Evolutionary conservation across 2,329 filamentous ascomycete species (phyloP).

Genomic region (Colletotrichum euphorbiae): DNA sequence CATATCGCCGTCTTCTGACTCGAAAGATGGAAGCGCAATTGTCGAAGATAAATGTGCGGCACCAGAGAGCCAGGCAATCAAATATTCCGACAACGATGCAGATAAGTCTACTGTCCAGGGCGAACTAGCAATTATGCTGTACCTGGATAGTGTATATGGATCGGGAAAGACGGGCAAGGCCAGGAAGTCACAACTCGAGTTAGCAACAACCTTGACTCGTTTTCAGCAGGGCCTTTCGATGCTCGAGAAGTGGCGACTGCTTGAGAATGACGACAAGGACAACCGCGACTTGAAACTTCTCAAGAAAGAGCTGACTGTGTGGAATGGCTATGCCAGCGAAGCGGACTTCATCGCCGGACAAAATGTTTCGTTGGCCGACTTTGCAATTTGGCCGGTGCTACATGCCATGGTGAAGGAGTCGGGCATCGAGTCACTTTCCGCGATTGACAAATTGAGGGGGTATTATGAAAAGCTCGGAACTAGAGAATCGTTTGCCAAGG

Average conservation of each 20-base stretch:
- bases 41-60: constrained; percentile 35
- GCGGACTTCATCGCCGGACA: constrained; percentile 60
- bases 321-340: constrained; percentile 54
- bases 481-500: constrained; percentile 42
- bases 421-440: constrained; percentile 48
- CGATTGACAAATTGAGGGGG: constrained; percentile 46
- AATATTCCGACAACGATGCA: constrained; percentile 67
- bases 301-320: constrained; percentile 51
- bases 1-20: constrained; percentile 47
- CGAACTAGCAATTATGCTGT: constrained; percentile 66
- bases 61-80: constrained; percentile 51
- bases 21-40: constrained; percentile 42
- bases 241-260: constrained; percentile 50
- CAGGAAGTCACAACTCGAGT: constrained; percentile 44
- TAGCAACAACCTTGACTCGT: constrained; percentile 53
- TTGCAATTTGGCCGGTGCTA: constrained; percentile 68
- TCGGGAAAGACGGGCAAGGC: constrained; percentile 44
- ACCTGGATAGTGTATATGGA: constrained; percentile 68
- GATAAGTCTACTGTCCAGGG: constrained; percentile 61
- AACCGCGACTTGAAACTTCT: constrained; percentile 43
- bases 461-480: constrained; percentile 53
- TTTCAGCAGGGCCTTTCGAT: constrained; percentile 57
- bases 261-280: constrained; percentile 32
- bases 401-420: constrained; percentile 55
- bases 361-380: constrained; percentile 61